Conservation (phyloP, 1,284 basidiomycete genomes). For the Taiwanofungus camphoratus region DNA sequence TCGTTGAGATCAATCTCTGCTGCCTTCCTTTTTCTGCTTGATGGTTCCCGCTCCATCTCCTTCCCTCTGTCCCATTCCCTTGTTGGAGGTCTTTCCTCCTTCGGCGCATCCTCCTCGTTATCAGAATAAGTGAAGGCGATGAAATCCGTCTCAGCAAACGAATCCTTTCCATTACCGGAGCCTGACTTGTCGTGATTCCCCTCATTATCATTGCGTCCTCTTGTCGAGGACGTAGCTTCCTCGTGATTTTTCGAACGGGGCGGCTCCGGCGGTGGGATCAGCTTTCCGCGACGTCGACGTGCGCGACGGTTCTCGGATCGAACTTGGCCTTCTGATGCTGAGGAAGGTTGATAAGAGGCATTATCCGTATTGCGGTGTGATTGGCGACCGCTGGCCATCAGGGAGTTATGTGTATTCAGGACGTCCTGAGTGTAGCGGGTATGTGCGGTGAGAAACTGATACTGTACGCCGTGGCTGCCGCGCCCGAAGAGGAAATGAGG, state of each 20-base stretch:
- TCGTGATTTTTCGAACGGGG: constrained; percentile 6
- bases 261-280: constrained; percentile 18
- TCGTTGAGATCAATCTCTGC: constrained; percentile 45
- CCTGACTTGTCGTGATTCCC: not conserved
- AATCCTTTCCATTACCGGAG: not conserved
- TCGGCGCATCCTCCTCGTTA: constrained; percentile 27
- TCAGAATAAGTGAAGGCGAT: constrained; percentile 44
- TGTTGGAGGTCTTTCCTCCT: constrained; percentile 27
- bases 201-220: not conserved
- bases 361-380: no score
- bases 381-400: no score
- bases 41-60: constrained; percentile 21
- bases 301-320: constrained; percentile 16
- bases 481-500: not conserved
- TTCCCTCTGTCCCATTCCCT: constrained; percentile 41
- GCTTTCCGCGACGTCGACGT: constrained; percentile 13
- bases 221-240: not conserved
- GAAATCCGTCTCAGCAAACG: constrained; percentile 48
- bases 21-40: constrained; percentile 36
- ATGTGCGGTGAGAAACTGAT: no score
- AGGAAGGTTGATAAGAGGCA: no score
- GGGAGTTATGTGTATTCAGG: not conserved
- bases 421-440: no score
- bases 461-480: no score
- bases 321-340: constrained; percentile 1